A percentile compares a stretch with the other conserved stretches of the same genome.
phyloP scores from a whole-genome alignment of 768 basidiomycete genomes.

The Tubosaeta sp. region DNA sequence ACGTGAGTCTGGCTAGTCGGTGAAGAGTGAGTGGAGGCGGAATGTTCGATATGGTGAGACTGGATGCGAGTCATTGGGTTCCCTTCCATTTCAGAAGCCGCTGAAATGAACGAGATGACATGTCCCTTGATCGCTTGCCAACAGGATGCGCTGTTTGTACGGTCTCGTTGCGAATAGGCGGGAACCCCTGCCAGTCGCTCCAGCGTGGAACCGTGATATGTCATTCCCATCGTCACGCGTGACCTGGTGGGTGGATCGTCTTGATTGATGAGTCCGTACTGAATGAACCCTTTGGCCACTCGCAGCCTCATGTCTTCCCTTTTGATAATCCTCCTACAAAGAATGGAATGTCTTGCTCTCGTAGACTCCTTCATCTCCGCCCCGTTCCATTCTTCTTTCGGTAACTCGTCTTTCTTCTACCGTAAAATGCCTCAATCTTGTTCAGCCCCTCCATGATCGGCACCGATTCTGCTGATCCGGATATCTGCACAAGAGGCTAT shows the following conservation, averaged over 20 bases:
- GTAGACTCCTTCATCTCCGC: slow-evolving; percentile 33
- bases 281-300: neutral
- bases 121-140: slow-evolving; percentile 32
- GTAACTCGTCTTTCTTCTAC: slow-evolving; percentile 26
- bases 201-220: neutral
- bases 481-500: neutral
- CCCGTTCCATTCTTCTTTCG: slow-evolving; percentile 16
- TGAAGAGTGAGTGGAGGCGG: slow-evolving; percentile 14
- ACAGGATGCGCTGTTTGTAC: slow-evolving; percentile 26
- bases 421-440: slow-evolving; percentile 10
- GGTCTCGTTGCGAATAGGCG: slow-evolving; percentile 2
- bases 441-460: slow-evolving; percentile 11
- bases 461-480: slow-evolving; percentile 20
- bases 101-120: slow-evolving; percentile 21
- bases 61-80: slow-evolving; percentile 13
- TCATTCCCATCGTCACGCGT: neutral
- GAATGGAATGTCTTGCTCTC: slow-evolving; percentile 16
- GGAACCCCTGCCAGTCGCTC: neutral
- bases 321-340: slow-evolving; percentile 15
- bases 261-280: no score
- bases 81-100: slow-evolving; percentile 32
- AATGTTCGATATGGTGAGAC: slow-evolving; percentile 13
- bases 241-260: neutral
- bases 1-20: slow-evolving; percentile 1
- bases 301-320: slow-evolving; percentile 22